Base-by-base conservation (phyloP, 1,284 basidiomycete species). In the Phellinidium pouzarii region DNA sequence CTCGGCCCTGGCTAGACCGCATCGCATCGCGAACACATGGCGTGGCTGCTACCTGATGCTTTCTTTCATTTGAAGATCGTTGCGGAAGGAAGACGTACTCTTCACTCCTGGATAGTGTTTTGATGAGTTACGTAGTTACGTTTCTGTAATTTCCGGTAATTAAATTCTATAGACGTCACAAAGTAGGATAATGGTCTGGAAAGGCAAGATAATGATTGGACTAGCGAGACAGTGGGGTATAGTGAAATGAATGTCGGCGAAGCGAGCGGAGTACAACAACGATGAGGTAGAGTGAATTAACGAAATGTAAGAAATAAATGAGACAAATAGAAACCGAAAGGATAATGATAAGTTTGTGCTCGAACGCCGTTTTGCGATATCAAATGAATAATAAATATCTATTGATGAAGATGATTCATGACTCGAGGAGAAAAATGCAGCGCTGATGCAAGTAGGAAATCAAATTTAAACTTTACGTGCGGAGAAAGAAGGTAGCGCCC, bases 331-430 rank as follows among this genome's bases (percentile, higher is more conserved):
- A 50, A 43, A 43, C 9, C 40, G 48, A 43, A 26, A 34, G 20
- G 11, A 44, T 51, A 44, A 44, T 44, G 49, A 51, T 37, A 51
- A 20, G 41, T 42, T 22, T 42, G 48, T 27, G 23, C 23, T 8
- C 20, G 3, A 41, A 19, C 19, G 48, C 37, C 34, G 14, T 37
- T n/a, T 42, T 14, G 41, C 22, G 37, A 51, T 25, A 43, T 51
- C 42, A 34, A 51, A 36, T 20, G 29, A n/a, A 7, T 12, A 44
- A 51, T 44, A 51, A 44, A 51, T 45, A 51, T 44, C 26, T 45
- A 51, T 44, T 22, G 43, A 44, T 22, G 43, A 29, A 29, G 22
- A 11, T 8, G 40, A 23, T n/a, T n/a, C n/a, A 42, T 6, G 17
- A 6, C 9, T 44, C 20, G 9, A 44, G 20, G 37, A 17, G 11